These are phyloP conservation scores for Austroboletus festivus DNA, from an alignment of 768 basidiomycete species.

Conservation along the genomic window DNA sequence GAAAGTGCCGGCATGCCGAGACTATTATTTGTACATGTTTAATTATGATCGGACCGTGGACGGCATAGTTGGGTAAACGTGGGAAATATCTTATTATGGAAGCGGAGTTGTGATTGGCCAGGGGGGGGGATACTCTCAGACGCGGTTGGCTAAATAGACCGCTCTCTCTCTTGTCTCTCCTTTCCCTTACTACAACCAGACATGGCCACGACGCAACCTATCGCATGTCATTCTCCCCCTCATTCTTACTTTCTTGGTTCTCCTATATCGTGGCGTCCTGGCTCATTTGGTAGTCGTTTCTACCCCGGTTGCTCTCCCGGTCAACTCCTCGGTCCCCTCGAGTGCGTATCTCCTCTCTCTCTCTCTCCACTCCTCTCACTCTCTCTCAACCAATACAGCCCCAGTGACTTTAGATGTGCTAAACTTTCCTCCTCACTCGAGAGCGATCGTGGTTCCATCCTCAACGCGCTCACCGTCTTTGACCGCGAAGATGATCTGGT, in stretches of 20 bases:
- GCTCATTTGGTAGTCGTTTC: constrained; percentile 63
- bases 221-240: constrained; percentile 34
- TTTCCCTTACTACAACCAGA: background rate
- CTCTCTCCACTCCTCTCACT: background rate
- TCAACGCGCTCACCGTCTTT: constrained; percentile 64
- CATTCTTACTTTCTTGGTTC: constrained; percentile 61
- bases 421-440: constrained; percentile 55
- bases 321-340: constrained; percentile 57
- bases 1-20: constrained; percentile 25
- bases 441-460: constrained; percentile 54
- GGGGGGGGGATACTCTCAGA: background rate
- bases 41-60: constrained; percentile 28
- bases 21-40: constrained; percentile 19
- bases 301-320: constrained; percentile 63
- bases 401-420: constrained; percentile 44
- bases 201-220: constrained; percentile 44
- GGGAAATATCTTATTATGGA: constrained; percentile 15
- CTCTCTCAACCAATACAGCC: constrained; percentile 24
- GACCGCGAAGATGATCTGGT: constrained; percentile 75
- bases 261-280: constrained; percentile 66
- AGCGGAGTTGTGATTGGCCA: constrained; percentile 14
- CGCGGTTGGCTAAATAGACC: constrained; percentile 29
- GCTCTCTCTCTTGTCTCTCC: constrained; percentile 9
- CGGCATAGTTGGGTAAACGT: constrained; percentile 24
- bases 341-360: constrained; percentile 52